Conservation (phyloP, 495 filamentous ascomycete genomes). For the Xylaria scruposa region DNA sequence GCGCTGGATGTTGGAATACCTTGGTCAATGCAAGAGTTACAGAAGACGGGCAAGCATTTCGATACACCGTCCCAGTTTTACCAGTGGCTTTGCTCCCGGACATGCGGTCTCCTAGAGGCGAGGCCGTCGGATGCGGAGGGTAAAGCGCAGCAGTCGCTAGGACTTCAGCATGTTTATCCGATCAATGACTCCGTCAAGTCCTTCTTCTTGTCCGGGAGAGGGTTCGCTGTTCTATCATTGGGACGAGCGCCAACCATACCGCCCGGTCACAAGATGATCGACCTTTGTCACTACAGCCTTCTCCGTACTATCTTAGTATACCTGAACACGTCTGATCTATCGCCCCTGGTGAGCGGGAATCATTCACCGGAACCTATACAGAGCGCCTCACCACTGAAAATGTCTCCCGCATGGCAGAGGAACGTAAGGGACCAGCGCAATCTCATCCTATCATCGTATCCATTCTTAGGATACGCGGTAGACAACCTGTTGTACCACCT, state of each 20-base stretch:
- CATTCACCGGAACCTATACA: constrained; percentile 1
- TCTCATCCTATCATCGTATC: constrained; percentile 41
- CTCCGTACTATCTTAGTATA: constrained; percentile 44
- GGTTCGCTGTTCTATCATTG: constrained; percentile 40
- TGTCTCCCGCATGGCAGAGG: constrained; percentile 22
- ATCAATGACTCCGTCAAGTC: constrained; percentile 44
- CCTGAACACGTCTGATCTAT: constrained; percentile 48
- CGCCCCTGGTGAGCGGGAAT: constrained; percentile 35
- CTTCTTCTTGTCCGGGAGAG: constrained; percentile 47
- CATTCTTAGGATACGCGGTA: constrained; percentile 48
- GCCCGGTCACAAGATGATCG: constrained; percentile 33
- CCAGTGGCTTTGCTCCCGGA: constrained; percentile 44
- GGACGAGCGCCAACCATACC: constrained; percentile 20
- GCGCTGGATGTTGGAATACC: constrained; percentile 39
- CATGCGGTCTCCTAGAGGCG: constrained; percentile 47
- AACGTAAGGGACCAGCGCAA: constrained; percentile 36
- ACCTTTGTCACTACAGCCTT: constrained; percentile 44
- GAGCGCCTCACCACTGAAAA: neutral
- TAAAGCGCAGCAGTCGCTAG: constrained; percentile 37
- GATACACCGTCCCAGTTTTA: constrained; percentile 46
- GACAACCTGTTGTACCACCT: constrained; percentile 46
- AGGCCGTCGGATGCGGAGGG: constrained; percentile 32
- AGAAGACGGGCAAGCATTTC: constrained; percentile 41
- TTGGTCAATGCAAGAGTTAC: constrained; percentile 43
- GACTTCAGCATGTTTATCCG: constrained; percentile 42